Base-by-base conservation (phyloP, 495 filamentous ascomycete genomes). In the Daldinia vernicosa region DNA sequence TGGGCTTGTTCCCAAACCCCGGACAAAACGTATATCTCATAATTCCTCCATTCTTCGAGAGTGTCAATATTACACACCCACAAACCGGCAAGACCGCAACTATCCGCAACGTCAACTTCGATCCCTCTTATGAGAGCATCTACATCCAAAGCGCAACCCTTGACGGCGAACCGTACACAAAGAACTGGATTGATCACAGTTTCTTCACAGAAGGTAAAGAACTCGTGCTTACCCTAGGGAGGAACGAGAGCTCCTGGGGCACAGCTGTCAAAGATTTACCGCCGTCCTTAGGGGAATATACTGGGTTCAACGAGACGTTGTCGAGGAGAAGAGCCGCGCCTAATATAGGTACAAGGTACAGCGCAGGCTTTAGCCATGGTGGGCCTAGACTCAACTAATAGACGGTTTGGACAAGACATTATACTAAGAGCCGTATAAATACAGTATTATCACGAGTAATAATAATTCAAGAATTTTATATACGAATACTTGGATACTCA, bases 21-120 rank as follows among this genome's bases (percentile, higher is more conserved):
- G 91, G 91, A 5, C 90, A 93, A 72, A 79, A 92, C 71, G 90
- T 93, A 0, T 93, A 94, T 63, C 81, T 94, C 6, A 91, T 93
- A 58, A 90, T 80, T 6, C 81, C 88, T 4, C 89, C 89, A 0
- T 91, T 85, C 72, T 93, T 93, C 75, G 85, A 88, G 72, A 78
- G 82, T 54, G 83, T 92, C 8, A 90, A 86, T 66, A 83, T 92
- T 43, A 88, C 82, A 6, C 86, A 86, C 59, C 86, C 87, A 3
- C 45, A 89, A 2, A 93, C 90, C 0, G 83, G 84, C 45, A 85
- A 86, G 35, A 90, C 83, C 1, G 90, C 91, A 3, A 87, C 83
- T 0, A 77, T 93, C 3, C 77, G 81, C 12, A 87, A 84, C 17
- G 71, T 85, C 3, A 89, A 89, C 55, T 93, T 93, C 70, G 91